Conservation (phyloP, 495 filamentous ascomycete species). For the Bacidia gigantensis region DNA sequence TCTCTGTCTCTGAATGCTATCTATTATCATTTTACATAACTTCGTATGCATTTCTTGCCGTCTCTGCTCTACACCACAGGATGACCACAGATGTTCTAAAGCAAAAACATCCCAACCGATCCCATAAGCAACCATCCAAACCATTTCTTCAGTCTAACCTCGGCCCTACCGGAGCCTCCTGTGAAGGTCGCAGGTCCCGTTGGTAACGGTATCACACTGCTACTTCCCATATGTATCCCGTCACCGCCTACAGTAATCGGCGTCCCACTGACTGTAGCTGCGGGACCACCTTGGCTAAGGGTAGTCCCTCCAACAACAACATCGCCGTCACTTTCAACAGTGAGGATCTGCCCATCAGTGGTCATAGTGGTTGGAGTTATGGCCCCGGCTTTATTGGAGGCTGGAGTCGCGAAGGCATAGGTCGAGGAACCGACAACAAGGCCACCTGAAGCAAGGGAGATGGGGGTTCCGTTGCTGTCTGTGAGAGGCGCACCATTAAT, state of each 20-base stretch:
- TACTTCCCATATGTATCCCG: slow-evolving; percentile 3
- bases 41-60: too few species aligned
- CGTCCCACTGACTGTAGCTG: slow-evolving; percentile 2
- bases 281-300: slow-evolving; percentile 3
- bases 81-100: too few species aligned
- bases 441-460: slow-evolving; percentile 6
- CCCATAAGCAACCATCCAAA: not conserved
- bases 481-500: slow-evolving; percentile 5
- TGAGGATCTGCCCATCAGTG: slow-evolving; percentile 5
- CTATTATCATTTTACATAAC: too few species aligned
- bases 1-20: too few species aligned
- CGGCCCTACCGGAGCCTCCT: not conserved
- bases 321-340: slow-evolving; percentile 1
- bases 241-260: slow-evolving; percentile 5
- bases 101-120: too few species aligned
- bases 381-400: not conserved
- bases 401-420: slow-evolving; percentile 8
- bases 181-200: not conserved
- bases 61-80: too few species aligned
- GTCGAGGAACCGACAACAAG: slow-evolving; percentile 8
- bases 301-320: slow-evolving; percentile 6
- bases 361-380: slow-evolving; percentile 1
- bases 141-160: not conserved
- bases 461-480: not conserved
- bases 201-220: not conserved